phyloP scores from a whole-genome alignment of 1,139 yeast species.

The Kluyveromyces sp. region DNA sequence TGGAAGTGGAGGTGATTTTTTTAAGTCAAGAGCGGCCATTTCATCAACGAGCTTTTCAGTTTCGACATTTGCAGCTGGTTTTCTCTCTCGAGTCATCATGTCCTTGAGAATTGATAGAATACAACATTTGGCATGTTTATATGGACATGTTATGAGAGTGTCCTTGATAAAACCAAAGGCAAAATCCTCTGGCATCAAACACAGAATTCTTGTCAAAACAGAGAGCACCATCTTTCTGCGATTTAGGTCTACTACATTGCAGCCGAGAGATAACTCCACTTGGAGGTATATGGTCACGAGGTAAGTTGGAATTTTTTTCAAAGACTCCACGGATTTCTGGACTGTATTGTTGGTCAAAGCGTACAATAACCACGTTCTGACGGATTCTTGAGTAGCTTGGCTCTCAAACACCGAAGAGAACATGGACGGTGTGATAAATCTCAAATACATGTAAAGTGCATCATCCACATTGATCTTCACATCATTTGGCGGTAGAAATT shows the following conservation, averaged over 20 bases:
- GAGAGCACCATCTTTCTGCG: constrained; percentile 35
- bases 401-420: constrained; percentile 23
- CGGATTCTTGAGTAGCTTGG: constrained; percentile 35
- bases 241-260: constrained; percentile 29
- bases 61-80: constrained; percentile 6
- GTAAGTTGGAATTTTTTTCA: constrained; percentile 24
- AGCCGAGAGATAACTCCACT: constrained; percentile 36
- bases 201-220: constrained; percentile 48
- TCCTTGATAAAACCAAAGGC: constrained; percentile 59
- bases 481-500: background rate
- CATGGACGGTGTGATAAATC: constrained; percentile 35
- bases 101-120: constrained; percentile 64
- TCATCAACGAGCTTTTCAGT: background rate
- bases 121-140: constrained; percentile 49
- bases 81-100: constrained; percentile 37
- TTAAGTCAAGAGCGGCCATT: background rate
- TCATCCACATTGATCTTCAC: constrained; percentile 24
- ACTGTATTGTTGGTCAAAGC: constrained; percentile 32
- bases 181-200: constrained; percentile 47
- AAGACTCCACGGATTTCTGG: constrained; percentile 25
- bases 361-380: constrained; percentile 40
- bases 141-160: constrained; percentile 64
- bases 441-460: constrained; percentile 29
- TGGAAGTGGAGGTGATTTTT: constrained; percentile 19
- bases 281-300: constrained; percentile 41